Base-by-base conservation (phyloP, 139 green algal species). In the Chlamydomonas urium region DNA sequence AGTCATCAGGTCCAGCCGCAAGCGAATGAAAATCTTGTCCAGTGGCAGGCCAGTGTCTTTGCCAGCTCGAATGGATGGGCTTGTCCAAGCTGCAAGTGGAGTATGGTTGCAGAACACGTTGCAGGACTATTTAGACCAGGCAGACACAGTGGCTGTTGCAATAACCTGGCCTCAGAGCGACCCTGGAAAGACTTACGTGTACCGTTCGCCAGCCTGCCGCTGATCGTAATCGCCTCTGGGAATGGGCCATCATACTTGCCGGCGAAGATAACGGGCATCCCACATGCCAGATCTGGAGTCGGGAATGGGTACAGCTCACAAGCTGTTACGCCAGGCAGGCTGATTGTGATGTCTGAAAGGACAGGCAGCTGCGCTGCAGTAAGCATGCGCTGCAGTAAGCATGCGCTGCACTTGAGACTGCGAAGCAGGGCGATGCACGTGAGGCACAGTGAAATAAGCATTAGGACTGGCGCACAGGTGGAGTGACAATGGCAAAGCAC, bases 11-110 rank as follows among this genome's bases (percentile, higher is more conserved):
- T 91, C 86, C 71, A 91, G 71, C 31, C 76, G 79, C 61, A 76
- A 71, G 79, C 88, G 90, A 6, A 83, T 72, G 70, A 91, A 91
- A 1, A 91, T 48, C 66, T 85, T 88, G 57, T 90, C 71, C 71
- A 91, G 68, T 1, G 85, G 86, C 24, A 90, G 79, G 14, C 47
- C 38, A n/a, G 28, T 19, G 37, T 60, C 38, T 17, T 80, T 63
- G 56, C 63, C 56, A 47, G 58, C 26, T 19, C 59, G 66, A 1
- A 66, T 21, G n/a, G 61, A 4, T 36, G 33, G 61, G 35, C 3
- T 48, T 60, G 45, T 31, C 3, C n/a, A 68, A 68, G 60, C n/a
- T 29, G 33, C 34, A 32, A 71, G 36, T 17, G 66, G 66, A 35
- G 71, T 66, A 42, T 42, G 67, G 74, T 45, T 68, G 45, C 66